Conservation (phyloP, 2,329 filamentous ascomycete genomes). For the Xylaria polymorpha region DNA sequence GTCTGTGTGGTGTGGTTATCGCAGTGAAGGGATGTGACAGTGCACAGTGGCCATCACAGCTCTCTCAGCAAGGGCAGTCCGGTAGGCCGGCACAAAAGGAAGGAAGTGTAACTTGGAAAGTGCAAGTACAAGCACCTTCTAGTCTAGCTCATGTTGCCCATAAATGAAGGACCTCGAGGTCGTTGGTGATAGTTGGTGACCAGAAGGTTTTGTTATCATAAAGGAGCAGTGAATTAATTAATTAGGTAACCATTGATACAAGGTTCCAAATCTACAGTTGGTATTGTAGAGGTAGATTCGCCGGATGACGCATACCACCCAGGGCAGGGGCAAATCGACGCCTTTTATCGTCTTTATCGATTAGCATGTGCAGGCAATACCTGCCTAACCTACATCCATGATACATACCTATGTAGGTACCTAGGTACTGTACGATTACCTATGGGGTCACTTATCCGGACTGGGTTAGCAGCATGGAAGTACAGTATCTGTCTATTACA, state of each 20-base stretch:
- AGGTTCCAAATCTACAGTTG: too few relatives aligned
- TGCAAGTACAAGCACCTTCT: not conserved
- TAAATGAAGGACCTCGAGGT: not conserved
- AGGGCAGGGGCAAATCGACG: not conserved
- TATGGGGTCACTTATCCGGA: not conserved
- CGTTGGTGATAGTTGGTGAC: not conserved
- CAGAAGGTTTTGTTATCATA: not conserved
- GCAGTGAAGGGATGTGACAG: not conserved
- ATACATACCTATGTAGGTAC: too few relatives aligned
- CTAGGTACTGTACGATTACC: too few relatives aligned
- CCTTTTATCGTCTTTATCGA: conserved; percentile 3
- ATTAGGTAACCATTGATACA: not conserved
- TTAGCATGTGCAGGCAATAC: not conserved
- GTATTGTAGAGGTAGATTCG: too few relatives aligned
- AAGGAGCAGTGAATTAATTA: not conserved
- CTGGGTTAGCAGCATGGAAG: not conserved
- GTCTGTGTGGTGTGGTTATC: not conserved
- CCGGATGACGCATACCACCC: conserved; percentile 10
- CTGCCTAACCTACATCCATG: too few relatives aligned
- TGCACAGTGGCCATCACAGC: conserved; percentile 3
- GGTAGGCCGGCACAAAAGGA: not conserved
- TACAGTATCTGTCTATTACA: too few relatives aligned
- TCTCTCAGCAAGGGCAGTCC: not conserved
- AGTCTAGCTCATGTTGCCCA: not conserved
- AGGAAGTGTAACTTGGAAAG: not conserved